A percentile compares a stretch with the other conserved stretches of the same genome.
phyloP scores from a whole-genome alignment of 805 yeast species.

The Kuraishia borneana region DNA sequence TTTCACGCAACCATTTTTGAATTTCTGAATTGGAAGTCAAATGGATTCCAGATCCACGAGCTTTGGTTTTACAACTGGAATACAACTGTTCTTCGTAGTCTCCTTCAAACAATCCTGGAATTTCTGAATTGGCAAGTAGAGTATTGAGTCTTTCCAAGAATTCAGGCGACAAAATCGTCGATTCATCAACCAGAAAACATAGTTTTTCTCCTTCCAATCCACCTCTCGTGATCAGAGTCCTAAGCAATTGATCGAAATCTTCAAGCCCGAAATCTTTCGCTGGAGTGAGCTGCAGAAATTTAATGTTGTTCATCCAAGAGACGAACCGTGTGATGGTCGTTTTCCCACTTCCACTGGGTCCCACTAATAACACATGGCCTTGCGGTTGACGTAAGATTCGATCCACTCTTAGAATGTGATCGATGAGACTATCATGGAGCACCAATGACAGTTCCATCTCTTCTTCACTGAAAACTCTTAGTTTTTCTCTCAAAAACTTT shows the following conservation, averaged over 20 bases:
- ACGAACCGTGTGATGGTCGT: slow-evolving; percentile 70
- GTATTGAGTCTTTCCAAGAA: slow-evolving; percentile 90
- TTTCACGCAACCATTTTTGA: slow-evolving; percentile 61
- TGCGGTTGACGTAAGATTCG: slow-evolving; percentile 76
- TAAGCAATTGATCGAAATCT: slow-evolving; percentile 60
- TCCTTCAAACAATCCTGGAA: slow-evolving; percentile 79
- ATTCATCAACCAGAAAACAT: slow-evolving; percentile 74
- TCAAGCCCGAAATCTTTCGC: slow-evolving; percentile 37
- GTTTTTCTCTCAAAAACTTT: slow-evolving; percentile 48
- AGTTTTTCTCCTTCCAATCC: slow-evolving; percentile 47
- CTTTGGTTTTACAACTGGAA: slow-evolving; percentile 41
- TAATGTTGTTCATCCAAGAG: slow-evolving; percentile 82
- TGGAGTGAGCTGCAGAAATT: slow-evolving; percentile 45
- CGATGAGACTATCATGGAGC: slow-evolving; percentile 59
- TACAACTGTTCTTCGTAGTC: slow-evolving; percentile 51
- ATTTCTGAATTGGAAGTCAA: slow-evolving; percentile 62
- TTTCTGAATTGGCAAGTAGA: slow-evolving; percentile 83
- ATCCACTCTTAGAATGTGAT: slow-evolving; percentile 69
- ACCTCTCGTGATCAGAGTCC: slow-evolving; percentile 36
- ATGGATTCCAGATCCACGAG: slow-evolving; percentile 47
- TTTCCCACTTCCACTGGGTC: slow-evolving; percentile 76
- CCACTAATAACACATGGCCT: slow-evolving; percentile 83
- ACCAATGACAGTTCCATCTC: slow-evolving; percentile 51
- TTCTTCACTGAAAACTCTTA: slow-evolving; percentile 69
- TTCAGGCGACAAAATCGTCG: slow-evolving; percentile 61